A percentile compares a stretch with the other conserved stretches of the same genome.
These are phyloP conservation scores for Saposhnikovia divaricata DNA, from an alignment of 129 eudicot species.

Conservation along the genomic window DNA sequence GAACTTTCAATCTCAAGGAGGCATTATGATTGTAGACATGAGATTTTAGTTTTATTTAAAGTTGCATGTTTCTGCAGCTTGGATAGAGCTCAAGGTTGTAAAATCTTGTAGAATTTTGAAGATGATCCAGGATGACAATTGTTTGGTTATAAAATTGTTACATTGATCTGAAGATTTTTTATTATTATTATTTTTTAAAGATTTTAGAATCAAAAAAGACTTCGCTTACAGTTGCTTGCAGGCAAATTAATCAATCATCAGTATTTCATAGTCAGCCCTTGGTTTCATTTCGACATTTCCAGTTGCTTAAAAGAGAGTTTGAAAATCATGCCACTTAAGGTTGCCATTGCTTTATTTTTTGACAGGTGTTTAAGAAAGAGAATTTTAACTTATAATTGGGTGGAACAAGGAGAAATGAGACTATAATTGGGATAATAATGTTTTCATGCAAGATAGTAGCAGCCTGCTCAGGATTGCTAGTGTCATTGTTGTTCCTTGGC, in stretches of 20 bases:
- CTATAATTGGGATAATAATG: not conserved
- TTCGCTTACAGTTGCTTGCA: not conserved
- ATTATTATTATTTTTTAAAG: not conserved
- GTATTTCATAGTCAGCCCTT: not conserved
- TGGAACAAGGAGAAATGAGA: not conserved
- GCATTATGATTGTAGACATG: conserved; percentile 36
- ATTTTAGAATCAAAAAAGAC: not conserved
- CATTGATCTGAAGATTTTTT: not conserved
- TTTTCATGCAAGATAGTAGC: not conserved
- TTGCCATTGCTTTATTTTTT: not conserved
- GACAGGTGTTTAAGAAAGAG: not conserved
- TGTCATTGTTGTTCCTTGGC: not conserved
- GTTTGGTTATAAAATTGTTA: not conserved
- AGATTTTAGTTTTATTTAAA: not conserved
- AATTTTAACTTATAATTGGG: not conserved
- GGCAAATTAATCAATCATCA: not conserved
- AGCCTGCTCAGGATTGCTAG: not conserved
- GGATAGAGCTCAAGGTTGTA: conserved; percentile 1
- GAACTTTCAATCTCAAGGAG: conserved; percentile 82
- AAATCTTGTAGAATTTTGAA: conserved; percentile 12
- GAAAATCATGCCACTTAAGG: not conserved
- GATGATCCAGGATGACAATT: not conserved
- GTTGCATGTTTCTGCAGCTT: not conserved
- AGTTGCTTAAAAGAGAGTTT: not conserved
- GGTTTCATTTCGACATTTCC: not conserved